Conservation (phyloP, 176 grass and related monocot species). For the Melocanna baccifera region DNA sequence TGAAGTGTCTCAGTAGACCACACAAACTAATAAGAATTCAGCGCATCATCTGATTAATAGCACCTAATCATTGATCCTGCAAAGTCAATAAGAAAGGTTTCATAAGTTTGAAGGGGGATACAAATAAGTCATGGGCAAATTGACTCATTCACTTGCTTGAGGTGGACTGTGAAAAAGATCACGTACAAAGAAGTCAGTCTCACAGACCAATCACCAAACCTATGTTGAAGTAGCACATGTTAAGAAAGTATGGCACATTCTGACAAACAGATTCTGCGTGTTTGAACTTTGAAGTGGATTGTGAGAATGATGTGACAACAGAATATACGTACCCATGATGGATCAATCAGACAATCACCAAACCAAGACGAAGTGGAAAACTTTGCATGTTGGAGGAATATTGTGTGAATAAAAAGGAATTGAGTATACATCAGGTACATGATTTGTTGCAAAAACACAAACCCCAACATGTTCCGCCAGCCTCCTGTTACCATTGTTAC, state of each 20-base stretch:
- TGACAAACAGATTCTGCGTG: neutral
- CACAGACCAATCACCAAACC: neutral
- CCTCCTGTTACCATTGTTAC: neutral
- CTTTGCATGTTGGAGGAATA: neutral
- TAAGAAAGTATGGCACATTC: neutral
- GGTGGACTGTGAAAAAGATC: neutral
- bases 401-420: too few species aligned
- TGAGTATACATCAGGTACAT: neutral
- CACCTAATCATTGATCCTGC: neutral
- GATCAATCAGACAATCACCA: neutral
- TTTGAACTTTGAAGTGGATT: neutral
- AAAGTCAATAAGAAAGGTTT: neutral
- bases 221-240: neutral
- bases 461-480: neutral
- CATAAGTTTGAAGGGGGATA: neutral
- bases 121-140: neutral
- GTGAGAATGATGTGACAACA: neutral
- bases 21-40: neutral
- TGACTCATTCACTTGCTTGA: neutral
- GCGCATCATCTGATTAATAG: neutral
- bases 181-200: neutral
- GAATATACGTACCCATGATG: neutral
- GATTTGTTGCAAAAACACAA: neutral
- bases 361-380: neutral
- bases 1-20: neutral